Evolutionary conservation across 768 basidiomycete genomes (phyloP).

Genomic region (Suillus brevipes): DNA sequence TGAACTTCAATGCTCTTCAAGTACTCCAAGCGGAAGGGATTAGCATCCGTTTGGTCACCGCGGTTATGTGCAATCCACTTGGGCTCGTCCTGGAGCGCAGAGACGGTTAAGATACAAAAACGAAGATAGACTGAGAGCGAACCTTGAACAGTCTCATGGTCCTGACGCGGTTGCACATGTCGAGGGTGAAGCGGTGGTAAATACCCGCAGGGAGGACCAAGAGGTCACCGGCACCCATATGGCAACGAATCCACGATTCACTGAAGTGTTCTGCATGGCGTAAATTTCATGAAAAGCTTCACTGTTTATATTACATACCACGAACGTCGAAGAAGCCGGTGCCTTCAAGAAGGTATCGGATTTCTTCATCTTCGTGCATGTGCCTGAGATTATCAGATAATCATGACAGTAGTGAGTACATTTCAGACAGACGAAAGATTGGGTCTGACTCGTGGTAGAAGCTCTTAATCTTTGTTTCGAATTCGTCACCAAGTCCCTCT

Average conservation of each 20-base stretch:
- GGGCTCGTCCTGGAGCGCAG: slow-evolving; percentile 72
- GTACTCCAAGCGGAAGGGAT: slow-evolving; percentile 62
- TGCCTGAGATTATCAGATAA: slow-evolving; percentile 48
- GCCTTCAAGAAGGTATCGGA: slow-evolving; percentile 75
- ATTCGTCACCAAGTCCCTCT: slow-evolving; percentile 76
- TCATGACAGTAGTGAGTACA: background rate
- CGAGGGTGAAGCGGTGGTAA: slow-evolving; percentile 93
- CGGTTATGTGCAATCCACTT: slow-evolving; percentile 86
- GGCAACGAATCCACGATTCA: slow-evolving; percentile 80
- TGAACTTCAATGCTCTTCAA: slow-evolving; percentile 48
- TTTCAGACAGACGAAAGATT: slow-evolving; percentile 24
- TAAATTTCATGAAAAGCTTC: background rate
- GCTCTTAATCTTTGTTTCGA: slow-evolving; percentile 76
- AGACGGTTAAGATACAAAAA: background rate
- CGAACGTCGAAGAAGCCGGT: slow-evolving; percentile 92
- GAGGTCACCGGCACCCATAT: slow-evolving; percentile 77
- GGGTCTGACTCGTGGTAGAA: slow-evolving; percentile 79
- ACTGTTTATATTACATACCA: slow-evolving; percentile 45
- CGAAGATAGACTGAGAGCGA: slow-evolving; percentile 10
- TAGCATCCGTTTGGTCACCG: slow-evolving; percentile 57
- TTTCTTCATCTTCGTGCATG: slow-evolving; percentile 96
- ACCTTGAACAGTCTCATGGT: slow-evolving; percentile 87
- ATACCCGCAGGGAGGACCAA: slow-evolving; percentile 86
- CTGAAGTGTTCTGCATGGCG: slow-evolving; percentile 54
- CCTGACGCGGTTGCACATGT: slow-evolving; percentile 65